Evolutionary conservation across 805 yeast genomes (phyloP).

Genomic region (Kuraishia ogatae): DNA sequence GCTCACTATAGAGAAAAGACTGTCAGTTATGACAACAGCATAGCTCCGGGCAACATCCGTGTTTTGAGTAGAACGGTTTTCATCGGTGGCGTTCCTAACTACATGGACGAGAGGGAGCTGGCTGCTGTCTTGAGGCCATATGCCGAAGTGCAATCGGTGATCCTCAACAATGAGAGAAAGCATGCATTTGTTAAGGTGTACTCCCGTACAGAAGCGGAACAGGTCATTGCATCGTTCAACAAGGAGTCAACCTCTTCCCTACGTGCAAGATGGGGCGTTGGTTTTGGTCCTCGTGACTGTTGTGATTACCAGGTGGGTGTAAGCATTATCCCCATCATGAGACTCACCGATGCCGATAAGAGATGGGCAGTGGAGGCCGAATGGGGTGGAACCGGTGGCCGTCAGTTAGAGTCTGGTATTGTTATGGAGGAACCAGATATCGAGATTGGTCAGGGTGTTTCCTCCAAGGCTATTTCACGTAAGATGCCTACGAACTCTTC

Average conservation of each 20-base stretch:
- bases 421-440: slow-evolving; percentile 96
- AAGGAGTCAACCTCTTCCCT: slow-evolving; percentile 48
- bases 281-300: slow-evolving; percentile 97
- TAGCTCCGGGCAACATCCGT: slow-evolving; percentile 73
- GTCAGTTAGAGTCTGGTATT: slow-evolving; percentile 67
- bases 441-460: slow-evolving; percentile 89
- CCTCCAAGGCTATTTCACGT: slow-evolving; percentile 84
- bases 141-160: slow-evolving; percentile 88
- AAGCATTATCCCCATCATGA: slow-evolving; percentile 75
- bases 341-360: slow-evolving; percentile 90
- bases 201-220: slow-evolving; percentile 87
- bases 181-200: slow-evolving; percentile 96
- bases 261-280: slow-evolving; percentile 97
- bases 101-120: slow-evolving; percentile 70
- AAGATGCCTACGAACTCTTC: slow-evolving; percentile 90
- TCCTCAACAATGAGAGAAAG: slow-evolving; percentile 78
- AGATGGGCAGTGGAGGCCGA: slow-evolving; percentile 85
- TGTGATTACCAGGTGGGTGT: slow-evolving; percentile 90
- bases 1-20: slow-evolving; percentile 72
- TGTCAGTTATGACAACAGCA: slow-evolving; percentile 57
- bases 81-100: slow-evolving; percentile 85
- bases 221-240: slow-evolving; percentile 61
- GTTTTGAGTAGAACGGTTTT: slow-evolving; percentile 87
- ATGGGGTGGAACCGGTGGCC: slow-evolving; percentile 97
- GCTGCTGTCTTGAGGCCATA: slow-evolving; percentile 63